These are phyloP conservation scores for Pleurozium schreberi DNA, from an alignment of 225 moss, liverwort and hornwort genomes.

Conservation along the genomic window DNA sequence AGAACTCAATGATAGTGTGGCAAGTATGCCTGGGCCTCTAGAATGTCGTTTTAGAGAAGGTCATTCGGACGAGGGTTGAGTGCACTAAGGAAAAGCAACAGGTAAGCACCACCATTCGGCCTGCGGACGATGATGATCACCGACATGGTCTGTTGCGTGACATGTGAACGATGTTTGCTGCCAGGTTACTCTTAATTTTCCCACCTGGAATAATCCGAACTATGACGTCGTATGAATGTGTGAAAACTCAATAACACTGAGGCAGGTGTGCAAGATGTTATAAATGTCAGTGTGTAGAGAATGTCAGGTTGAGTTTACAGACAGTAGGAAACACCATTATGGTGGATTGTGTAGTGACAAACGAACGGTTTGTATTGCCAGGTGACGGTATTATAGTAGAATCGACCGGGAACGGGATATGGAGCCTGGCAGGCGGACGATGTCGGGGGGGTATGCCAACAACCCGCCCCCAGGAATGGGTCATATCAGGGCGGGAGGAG, in stretches of 20 bases:
- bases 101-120: neutral
- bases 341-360: conserved; percentile 5
- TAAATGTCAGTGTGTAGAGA: neutral
- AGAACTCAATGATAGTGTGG: neutral
- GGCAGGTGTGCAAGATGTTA: neutral
- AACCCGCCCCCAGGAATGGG: conserved; percentile 51
- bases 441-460: conserved; percentile 48
- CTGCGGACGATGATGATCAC: neutral
- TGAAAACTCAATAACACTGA: neutral
- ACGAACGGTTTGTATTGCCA: conserved; percentile 17
- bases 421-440: conserved; percentile 54
- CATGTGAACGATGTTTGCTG: neutral
- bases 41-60: neutral
- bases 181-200: neutral
- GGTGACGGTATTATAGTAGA: conserved; percentile 17
- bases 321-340: neutral
- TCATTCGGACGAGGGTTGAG: neutral
- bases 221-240: neutral
- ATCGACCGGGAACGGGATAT: conserved; percentile 11
- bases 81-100: neutral
- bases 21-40: neutral
- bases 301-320: neutral
- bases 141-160: neutral
- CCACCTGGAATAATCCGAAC: neutral
- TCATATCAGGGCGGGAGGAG: conserved; percentile 17